phyloP scores from a whole-genome alignment of 495 filamentous ascomycete species.

The Penicillium robsamsonii region DNA sequence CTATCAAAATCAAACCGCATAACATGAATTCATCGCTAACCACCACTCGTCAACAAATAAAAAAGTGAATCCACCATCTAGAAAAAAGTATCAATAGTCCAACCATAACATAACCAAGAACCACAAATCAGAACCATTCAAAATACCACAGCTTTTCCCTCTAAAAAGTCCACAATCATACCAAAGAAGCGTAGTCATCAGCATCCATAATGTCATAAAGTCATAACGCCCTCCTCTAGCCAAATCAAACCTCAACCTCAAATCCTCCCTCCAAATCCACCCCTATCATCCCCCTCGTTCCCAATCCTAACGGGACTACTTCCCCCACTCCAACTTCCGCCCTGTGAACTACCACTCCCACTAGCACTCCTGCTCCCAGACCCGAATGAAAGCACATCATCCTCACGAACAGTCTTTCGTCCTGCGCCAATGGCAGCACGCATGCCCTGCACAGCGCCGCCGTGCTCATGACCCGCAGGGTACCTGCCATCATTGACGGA shows the following conservation, averaged over 20 bases:
- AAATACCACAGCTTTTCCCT: not conserved
- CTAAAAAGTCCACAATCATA: not conserved
- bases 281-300: not conserved
- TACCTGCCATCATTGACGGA: conserved; percentile 96
- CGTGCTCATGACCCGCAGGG: conserved; percentile 65
- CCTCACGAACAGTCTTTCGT: conserved; percentile 30
- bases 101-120: not conserved
- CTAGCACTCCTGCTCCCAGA: not conserved
- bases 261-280: not conserved
- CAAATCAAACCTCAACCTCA: not conserved
- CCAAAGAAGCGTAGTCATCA: not conserved
- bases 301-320: not conserved
- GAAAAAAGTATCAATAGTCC: not conserved
- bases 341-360: not conserved
- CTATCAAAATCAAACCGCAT: not conserved
- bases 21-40: not conserved
- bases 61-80: not conserved
- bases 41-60: not conserved
- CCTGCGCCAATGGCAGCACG: conserved; percentile 71
- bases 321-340: not conserved
- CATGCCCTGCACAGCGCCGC: conserved; percentile 80
- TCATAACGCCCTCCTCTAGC: not conserved
- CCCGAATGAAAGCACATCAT: not conserved
- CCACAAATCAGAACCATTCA: not conserved
- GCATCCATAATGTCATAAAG: not conserved